phyloP scores from a whole-genome alignment of 2,329 filamentous ascomycete species.

The Trichoderma sp. region DNA sequence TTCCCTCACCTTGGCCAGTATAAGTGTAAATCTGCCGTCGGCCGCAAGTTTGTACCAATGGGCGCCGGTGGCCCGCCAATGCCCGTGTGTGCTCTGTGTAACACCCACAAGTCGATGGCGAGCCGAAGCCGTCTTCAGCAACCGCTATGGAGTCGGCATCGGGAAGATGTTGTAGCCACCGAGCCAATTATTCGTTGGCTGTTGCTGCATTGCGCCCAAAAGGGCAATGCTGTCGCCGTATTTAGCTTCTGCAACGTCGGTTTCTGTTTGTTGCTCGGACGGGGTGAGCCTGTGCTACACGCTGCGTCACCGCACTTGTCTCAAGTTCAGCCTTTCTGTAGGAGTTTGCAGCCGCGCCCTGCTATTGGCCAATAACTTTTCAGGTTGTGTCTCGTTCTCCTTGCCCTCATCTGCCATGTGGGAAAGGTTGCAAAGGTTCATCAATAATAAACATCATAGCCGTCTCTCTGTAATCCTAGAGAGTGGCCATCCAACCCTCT shows the following conservation, averaged over 20 bases:
- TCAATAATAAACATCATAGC: not conserved
- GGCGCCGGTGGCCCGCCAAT: not conserved
- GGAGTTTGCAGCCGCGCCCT: not conserved
- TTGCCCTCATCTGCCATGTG: not conserved
- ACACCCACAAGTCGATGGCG: not conserved
- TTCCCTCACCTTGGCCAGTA: not conserved
- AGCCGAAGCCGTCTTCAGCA: constrained; percentile 13
- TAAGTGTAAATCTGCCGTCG: not conserved
- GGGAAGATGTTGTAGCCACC: not conserved
- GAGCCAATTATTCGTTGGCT: not conserved
- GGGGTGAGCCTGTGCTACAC: not conserved
- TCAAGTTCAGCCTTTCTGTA: not conserved
- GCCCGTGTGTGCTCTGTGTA: not conserved
- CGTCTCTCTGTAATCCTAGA: not conserved
- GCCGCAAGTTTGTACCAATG: constrained; percentile 1
- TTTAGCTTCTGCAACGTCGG: not conserved
- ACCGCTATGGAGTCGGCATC: not conserved
- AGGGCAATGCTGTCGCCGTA: constrained; percentile 1
- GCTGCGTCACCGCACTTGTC: constrained; percentile 2
- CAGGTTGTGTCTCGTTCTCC: not conserved
- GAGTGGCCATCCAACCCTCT: not conserved
- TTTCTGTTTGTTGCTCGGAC: not conserved
- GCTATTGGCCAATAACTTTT: not conserved
- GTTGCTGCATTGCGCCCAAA: constrained; percentile 3
- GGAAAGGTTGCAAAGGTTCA: not conserved